A percentile compares a stretch with the other conserved stretches of the same genome.
These are phyloP conservation scores for Eucalyptus erythrocorys DNA, from an alignment of 345 rosid species.

Conservation along the genomic window DNA sequence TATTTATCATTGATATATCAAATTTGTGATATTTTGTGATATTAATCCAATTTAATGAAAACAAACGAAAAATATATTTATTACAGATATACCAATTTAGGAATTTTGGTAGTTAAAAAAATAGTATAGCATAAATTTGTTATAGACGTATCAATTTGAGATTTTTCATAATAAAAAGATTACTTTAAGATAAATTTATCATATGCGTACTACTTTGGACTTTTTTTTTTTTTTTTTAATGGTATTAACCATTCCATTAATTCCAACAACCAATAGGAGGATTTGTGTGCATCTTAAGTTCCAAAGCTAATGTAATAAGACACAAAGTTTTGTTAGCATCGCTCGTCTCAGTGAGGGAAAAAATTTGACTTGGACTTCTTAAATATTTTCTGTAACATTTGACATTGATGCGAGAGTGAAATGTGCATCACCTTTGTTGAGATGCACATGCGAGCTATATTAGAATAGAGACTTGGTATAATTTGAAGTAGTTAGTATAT, in stretches of 20 bases:
- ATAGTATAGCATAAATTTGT: too few species aligned
- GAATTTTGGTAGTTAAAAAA: neutral
- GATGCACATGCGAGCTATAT: neutral
- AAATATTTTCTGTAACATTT: neutral
- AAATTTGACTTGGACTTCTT: neutral
- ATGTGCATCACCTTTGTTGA: neutral
- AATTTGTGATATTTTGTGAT: too few species aligned
- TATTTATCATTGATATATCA: too few species aligned
- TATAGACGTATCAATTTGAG: rapidly evolving
- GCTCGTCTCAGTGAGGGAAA: neutral
- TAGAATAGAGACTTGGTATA: neutral
- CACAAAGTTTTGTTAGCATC: neutral
- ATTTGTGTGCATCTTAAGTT: neutral
- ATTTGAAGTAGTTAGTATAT: neutral
- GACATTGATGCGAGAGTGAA: neutral
- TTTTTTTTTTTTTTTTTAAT: neutral
- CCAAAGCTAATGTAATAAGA: neutral
- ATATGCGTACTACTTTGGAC: rapidly evolving
- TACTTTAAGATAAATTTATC: too few species aligned
- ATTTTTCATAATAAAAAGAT: too few species aligned
- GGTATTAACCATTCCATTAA: neutral
- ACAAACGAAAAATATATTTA: too few species aligned
- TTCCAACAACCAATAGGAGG: neutral
- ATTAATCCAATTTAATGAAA: too few species aligned
- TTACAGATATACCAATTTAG: too few species aligned